These are phyloP conservation scores for Posidonia australis DNA, from an alignment of 106 monocot species.

Conservation along the genomic window DNA sequence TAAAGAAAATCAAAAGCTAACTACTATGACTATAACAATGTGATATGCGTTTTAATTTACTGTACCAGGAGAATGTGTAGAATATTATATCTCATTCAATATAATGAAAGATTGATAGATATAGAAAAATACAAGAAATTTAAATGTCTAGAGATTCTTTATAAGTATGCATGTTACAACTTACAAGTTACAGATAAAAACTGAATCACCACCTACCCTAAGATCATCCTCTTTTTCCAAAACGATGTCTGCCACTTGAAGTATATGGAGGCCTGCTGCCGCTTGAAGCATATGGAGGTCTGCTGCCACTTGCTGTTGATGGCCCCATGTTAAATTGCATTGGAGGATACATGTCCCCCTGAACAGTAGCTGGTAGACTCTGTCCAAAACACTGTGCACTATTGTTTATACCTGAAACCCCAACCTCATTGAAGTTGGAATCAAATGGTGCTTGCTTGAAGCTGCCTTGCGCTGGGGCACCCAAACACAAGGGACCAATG, in stretches of 20 bases:
- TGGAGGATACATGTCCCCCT: slow-evolving; percentile 5
- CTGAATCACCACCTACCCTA: neutral
- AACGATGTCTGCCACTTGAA: slow-evolving; percentile 3
- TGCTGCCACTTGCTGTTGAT: slow-evolving; percentile 12
- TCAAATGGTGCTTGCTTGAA: slow-evolving; percentile 15
- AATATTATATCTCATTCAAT: too few relatives aligned
- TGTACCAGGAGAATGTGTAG: too few relatives aligned
- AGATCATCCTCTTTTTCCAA: neutral
- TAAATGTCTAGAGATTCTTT: neutral
- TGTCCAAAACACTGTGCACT: slow-evolving; percentile 12
- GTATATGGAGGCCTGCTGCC: neutral
- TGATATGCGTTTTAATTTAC: too few relatives aligned
- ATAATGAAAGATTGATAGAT: too few relatives aligned
- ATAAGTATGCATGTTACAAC: neutral
- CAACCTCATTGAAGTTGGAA: slow-evolving; percentile 1
- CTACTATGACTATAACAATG: too few relatives aligned
- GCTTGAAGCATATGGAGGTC: slow-evolving; percentile 2
- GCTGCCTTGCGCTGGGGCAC: slow-evolving; percentile 9
- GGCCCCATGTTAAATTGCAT: slow-evolving; percentile 31
- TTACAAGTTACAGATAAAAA: neutral
- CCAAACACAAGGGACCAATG: neutral
- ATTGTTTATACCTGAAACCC: slow-evolving; percentile 7
- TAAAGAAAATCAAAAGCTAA: too few relatives aligned
- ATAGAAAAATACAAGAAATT: too few relatives aligned
- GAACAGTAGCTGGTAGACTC: slow-evolving; percentile 6